Percentiles rank a stretch among this genome's conserved stretches.
phyloP scores from a whole-genome alignment of 2,329 filamentous ascomycete genomes.

The Ophiostoma piceae region DNA sequence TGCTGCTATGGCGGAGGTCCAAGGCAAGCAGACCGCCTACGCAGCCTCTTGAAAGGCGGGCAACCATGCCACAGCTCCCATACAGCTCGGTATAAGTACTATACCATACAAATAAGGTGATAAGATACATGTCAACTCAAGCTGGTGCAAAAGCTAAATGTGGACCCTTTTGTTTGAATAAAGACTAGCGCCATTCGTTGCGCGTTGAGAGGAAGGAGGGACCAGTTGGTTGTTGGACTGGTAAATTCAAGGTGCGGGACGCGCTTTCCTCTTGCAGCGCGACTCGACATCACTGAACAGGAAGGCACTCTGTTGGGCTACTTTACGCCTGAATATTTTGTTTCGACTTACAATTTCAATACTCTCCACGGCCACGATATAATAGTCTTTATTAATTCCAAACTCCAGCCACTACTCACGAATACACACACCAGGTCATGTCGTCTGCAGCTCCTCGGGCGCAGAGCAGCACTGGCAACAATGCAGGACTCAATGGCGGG shows the following conservation, averaged over 20 bases:
- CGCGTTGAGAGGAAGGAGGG: slow-evolving; percentile 12
- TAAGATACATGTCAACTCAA: background rate
- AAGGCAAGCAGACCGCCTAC: slow-evolving; percentile 33
- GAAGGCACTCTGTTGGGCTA: background rate
- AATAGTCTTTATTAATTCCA: background rate
- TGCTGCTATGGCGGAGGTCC: slow-evolving; percentile 21
- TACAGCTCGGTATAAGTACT: background rate
- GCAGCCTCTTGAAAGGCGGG: slow-evolving; percentile 24
- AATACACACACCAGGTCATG: slow-evolving; percentile 32
- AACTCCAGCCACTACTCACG: background rate
- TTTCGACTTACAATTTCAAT: background rate
- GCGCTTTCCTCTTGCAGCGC: slow-evolving; percentile 26
- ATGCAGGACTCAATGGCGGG: slow-evolving; percentile 35
- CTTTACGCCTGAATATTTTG: background rate
- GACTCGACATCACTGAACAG: slow-evolving; percentile 11
- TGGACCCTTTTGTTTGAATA: slow-evolving; percentile 5
- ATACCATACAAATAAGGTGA: background rate
- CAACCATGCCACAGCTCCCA: slow-evolving; percentile 3
- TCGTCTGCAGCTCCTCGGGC: slow-evolving; percentile 41
- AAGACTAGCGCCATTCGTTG: slow-evolving; percentile 5
- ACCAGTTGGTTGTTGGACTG: background rate
- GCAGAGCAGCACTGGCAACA: slow-evolving; percentile 38
- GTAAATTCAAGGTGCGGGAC: slow-evolving; percentile 17
- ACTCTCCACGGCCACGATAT: background rate
- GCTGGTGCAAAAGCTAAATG: slow-evolving; percentile 20